phyloP scores from a whole-genome alignment of 345 rosid genomes.

The Rhizophora apiculata region DNA sequence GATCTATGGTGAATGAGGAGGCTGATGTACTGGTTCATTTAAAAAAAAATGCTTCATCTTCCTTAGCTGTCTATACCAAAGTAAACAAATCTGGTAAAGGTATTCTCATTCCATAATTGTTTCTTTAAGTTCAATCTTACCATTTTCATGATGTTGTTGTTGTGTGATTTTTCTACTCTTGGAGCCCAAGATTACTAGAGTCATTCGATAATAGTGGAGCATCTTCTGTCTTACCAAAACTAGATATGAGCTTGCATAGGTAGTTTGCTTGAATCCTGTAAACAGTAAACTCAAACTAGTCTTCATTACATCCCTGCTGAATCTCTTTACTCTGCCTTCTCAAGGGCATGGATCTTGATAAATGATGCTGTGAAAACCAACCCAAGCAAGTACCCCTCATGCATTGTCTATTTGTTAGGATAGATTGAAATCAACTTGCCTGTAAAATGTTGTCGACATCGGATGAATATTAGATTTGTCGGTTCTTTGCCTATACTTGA shows the following conservation, averaged over 20 bases:
- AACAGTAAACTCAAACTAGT: neutral
- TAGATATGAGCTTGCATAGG: no score
- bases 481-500: neutral
- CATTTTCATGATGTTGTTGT: slow-evolving; percentile 9
- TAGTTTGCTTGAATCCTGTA: no score
- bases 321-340: neutral
- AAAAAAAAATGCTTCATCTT: slow-evolving; percentile 35
- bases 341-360: neutral
- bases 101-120: slow-evolving; percentile 19
- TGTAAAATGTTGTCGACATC: neutral
- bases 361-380: neutral
- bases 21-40: slow-evolving; percentile 31
- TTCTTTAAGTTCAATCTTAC: neutral
- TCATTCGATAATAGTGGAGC: neutral
- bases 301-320: neutral
- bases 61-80: slow-evolving; percentile 32
- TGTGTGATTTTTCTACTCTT: neutral
- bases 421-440: neutral
- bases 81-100: slow-evolving; percentile 42
- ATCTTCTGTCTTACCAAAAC: neutral
- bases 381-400: neutral
- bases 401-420: neutral
- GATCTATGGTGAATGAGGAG: slow-evolving; percentile 37
- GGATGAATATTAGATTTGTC: neutral
- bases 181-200: neutral